Percentiles rank a stretch among this genome's conserved stretches.
Evolutionary conservation across 164 flowering plant genomes (phyloP).

Genomic region (Umbellularia californica): DNA sequence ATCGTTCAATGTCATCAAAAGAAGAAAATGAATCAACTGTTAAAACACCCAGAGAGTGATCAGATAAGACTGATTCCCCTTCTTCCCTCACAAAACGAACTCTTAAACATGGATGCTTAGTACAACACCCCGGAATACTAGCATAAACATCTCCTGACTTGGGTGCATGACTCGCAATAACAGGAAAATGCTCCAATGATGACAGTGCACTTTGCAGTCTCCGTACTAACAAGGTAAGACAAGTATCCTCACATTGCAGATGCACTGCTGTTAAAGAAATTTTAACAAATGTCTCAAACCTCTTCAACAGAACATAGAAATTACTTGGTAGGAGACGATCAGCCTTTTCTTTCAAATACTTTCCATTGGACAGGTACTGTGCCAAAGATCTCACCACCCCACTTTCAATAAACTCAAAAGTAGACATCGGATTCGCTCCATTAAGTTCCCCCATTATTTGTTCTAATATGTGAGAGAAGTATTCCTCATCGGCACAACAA

Average conservation of each 20-base stretch:
- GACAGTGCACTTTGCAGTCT: constrained; percentile 70
- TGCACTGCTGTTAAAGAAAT: constrained; percentile 32
- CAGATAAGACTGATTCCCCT: constrained; percentile 46
- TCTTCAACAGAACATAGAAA: constrained; percentile 31
- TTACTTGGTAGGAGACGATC: constrained; percentile 13
- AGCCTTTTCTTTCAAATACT: constrained; percentile 22
- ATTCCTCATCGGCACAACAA: constrained; percentile 37
- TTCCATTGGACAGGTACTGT: constrained; percentile 57
- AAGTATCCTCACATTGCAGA: constrained; percentile 24
- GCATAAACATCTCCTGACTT: constrained; percentile 50
- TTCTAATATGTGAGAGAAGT: constrained; percentile 35
- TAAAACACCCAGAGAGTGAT: constrained; percentile 38
- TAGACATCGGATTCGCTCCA: constrained; percentile 67
- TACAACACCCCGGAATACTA: constrained; percentile 52
- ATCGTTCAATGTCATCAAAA: constrained; percentile 60
- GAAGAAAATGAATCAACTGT: constrained; percentile 71
- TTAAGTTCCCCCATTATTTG: constrained; percentile 49
- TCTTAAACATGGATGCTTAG: constrained; percentile 55
- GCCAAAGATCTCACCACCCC: constrained; percentile 63
- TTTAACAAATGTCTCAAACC: constrained; percentile 62
- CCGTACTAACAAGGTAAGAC: constrained; percentile 36
- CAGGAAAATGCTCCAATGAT: constrained; percentile 72
- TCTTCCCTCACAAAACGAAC: constrained; percentile 65
- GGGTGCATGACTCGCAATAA: constrained; percentile 38
- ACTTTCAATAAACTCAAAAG: constrained; percentile 93